Evolutionary conservation across 164 flowering plant species (phyloP), one percentile per base, ranked within the genome.

Genomic region (Malania oleifera): DNA sequence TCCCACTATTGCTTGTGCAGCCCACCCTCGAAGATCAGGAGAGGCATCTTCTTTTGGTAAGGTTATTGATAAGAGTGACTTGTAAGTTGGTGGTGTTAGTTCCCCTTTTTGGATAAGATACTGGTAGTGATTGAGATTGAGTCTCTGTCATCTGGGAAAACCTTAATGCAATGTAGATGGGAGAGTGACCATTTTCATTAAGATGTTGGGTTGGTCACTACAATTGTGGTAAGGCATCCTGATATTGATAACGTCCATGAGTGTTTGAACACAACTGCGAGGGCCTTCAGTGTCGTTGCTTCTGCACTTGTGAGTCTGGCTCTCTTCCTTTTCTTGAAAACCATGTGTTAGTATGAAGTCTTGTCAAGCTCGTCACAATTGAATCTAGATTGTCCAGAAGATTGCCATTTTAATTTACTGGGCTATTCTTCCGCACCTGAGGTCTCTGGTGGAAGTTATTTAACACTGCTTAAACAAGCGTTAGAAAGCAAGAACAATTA

Each of bases 151-250:
- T 90, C 91, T 70, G 97, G 91, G 99, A 93, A 69, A 97, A 88
- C 58, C 88, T 90, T 45, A 88, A 93, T 81, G 99, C 99, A 1
- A 96, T 67, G 97, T 93, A 1, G 97, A 93, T 60, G 97, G 97
- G 25, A 83, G 99, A 73, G 97, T 90, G 58, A 93, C 91, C 41
- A 90, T 93, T 39, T 93, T 97, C 12, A 93, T 66, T 90, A 93
- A 67, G 97, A 97, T 19, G 97, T 96, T 71, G 99, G 99, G 9
- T 76, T 93, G 80, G 99, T 97, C 37, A 90, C 99, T 15, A 93
- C 91, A 97, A 93, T 93, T 77, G 99, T 97, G 68, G 97, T 97
- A 1, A 93, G 90, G 99, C 77, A 96, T 55, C 99, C 97, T 0
- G 97, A 93, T 73, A 93, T 93, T 61, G 99, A 93, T 59, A 93